Conservation (phyloP, 1,139 yeast species). For the Scheffersomyces insectosa region DNA sequence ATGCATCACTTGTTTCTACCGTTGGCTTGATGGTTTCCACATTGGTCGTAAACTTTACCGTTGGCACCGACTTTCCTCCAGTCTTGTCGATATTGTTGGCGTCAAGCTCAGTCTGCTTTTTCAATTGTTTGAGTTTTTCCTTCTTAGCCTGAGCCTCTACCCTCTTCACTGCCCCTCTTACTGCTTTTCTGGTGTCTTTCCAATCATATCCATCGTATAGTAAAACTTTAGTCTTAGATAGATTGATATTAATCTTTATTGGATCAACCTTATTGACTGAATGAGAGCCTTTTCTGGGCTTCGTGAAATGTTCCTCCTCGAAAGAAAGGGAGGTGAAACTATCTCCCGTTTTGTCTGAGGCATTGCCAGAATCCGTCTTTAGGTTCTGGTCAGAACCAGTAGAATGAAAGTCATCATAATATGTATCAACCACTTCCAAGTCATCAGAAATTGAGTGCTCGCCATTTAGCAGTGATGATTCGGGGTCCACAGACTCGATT, state of each 20-base stretch:
- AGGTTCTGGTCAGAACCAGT: constrained; percentile 3
- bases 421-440: constrained; percentile 24
- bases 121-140: constrained; percentile 21
- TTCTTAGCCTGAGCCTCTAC: constrained; percentile 51
- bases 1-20: constrained; percentile 10
- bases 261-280: constrained; percentile 22
- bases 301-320: constrained; percentile 51
- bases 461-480: neutral
- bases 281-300: constrained; percentile 2
- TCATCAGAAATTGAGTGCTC: neutral
- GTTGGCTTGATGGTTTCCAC: neutral
- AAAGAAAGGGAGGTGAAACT: constrained; percentile 13
- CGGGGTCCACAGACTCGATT: neutral
- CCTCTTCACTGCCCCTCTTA: constrained; percentile 60
- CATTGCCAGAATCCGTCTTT: neutral
- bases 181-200: constrained; percentile 71
- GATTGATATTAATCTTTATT: constrained; percentile 30
- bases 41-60: constrained; percentile 4
- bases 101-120: constrained; percentile 3
- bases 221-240: constrained; percentile 48
- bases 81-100: neutral
- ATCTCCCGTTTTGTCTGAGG: constrained; percentile 2
- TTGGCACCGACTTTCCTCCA: constrained; percentile 1
- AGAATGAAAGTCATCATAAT: constrained; percentile 13
- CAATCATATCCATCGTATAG: constrained; percentile 93